Evolutionary conservation across 2,329 filamentous ascomycete species (phyloP).

Genomic region (Colletotrichum sp.): DNA sequence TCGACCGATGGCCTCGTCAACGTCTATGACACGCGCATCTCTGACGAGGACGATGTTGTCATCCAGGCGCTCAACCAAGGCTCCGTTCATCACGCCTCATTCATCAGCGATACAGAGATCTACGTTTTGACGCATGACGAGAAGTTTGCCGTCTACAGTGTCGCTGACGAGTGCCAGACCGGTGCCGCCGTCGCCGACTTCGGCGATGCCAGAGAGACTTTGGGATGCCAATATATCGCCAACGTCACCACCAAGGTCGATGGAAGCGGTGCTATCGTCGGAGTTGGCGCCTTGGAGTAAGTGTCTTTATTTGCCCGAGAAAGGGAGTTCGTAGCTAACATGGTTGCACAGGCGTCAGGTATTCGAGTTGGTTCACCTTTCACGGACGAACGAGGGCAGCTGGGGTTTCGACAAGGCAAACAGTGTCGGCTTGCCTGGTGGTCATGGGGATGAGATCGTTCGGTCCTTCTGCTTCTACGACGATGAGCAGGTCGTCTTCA

Average conservation of each 20-base stretch:
- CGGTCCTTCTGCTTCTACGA: conserved; percentile 69
- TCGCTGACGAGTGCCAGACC: conserved; percentile 67
- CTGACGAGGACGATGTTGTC: conserved; percentile 79
- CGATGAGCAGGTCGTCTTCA: conserved; percentile 62
- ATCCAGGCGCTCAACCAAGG: conserved; percentile 81
- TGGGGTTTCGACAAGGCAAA: conserved; percentile 63
- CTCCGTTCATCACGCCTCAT: conserved; percentile 76
- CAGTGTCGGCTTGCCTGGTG: conserved; percentile 65
- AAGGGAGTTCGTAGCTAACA: neutral
- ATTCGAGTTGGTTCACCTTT: conserved; percentile 67
- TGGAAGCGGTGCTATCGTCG: conserved; percentile 64
- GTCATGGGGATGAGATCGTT: conserved; percentile 69
- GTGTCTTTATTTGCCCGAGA: conserved; percentile 22
- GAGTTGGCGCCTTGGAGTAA: conserved; percentile 72
- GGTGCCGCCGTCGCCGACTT: conserved; percentile 63
- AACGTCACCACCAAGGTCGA: conserved; percentile 67
- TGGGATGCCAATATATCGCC: conserved; percentile 77
- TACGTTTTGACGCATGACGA: conserved; percentile 82
- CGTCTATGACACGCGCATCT: conserved; percentile 73
- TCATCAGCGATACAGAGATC: conserved; percentile 68
- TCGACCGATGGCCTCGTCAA: conserved; percentile 83
- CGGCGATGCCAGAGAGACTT: conserved; percentile 70
- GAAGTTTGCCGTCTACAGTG: conserved; percentile 74
- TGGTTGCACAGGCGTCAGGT: conserved; percentile 49
- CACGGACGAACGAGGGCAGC: conserved; percentile 44